Percentiles rank a stretch among this genome's conserved stretches.
Evolutionary conservation across 1,284 basidiomycete genomes (phyloP).

Genomic region (Lentinula novae-zelandiae): DNA sequence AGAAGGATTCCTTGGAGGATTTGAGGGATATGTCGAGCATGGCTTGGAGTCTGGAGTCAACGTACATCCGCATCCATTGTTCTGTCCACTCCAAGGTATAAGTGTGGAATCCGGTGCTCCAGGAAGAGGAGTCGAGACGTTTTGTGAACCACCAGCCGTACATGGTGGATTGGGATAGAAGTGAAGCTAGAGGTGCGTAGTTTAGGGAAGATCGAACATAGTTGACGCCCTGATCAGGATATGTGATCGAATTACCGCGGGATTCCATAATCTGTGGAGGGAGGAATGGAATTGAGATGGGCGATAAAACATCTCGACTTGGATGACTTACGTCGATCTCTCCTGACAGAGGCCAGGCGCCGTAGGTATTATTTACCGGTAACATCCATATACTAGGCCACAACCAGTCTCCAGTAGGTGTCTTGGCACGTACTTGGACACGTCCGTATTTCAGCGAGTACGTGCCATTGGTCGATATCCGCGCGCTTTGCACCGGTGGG

Average conservation of each 20-base stretch:
- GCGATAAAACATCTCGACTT: conserved; percentile 31
- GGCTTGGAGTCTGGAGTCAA: conserved; percentile 52
- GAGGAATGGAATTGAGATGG: neutral
- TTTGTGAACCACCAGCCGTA: conserved; percentile 72
- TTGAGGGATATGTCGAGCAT: conserved; percentile 38
- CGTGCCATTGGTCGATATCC: conserved; percentile 60
- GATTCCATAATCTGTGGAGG: conserved; percentile 6
- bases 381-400: conserved; percentile 89
- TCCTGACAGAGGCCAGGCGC: conserved; percentile 69
- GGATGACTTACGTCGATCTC: conserved; percentile 69
- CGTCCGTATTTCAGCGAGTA: conserved; percentile 1
- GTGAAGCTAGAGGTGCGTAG: conserved; percentile 71
- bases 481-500: conserved; percentile 79
- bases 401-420: conserved; percentile 33
- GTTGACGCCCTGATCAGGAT: conserved; percentile 69
- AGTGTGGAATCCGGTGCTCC: conserved; percentile 59
- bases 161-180: conserved; percentile 74
- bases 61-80: conserved; percentile 38
- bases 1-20: conserved; percentile 49
- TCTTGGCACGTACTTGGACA: conserved; percentile 1
- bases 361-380: conserved; percentile 74
- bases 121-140: conserved; percentile 55
- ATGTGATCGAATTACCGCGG: conserved; percentile 65
- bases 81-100: conserved; percentile 69
- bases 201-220: conserved; percentile 78